These are phyloP conservation scores for Berkeleyomyces basicola DNA, from an alignment of 2,329 filamentous ascomycete genomes.

Conservation along the genomic window DNA sequence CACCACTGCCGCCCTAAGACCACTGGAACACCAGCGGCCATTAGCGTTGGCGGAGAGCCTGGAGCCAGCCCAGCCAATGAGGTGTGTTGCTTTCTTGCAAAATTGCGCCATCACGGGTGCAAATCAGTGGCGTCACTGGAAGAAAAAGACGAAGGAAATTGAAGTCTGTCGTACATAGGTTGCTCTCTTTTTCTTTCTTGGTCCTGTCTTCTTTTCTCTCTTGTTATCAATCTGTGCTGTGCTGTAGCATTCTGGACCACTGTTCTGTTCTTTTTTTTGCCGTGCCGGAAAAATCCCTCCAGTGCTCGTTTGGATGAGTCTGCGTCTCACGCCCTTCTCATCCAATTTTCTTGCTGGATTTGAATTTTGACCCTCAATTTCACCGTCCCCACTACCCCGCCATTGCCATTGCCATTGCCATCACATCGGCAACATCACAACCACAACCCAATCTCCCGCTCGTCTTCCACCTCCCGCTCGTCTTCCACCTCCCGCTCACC, in stretches of 20 bases:
- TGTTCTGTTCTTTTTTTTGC: neutral
- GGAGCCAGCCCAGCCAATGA: too few species aligned
- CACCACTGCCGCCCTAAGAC: neutral
- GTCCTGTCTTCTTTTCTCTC: neutral
- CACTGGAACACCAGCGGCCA: neutral
- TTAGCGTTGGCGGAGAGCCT: neutral
- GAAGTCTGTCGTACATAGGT: neutral
- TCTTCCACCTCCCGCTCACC: neutral
- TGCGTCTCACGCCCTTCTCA: neutral
- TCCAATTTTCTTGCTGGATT: neutral
- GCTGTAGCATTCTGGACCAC: neutral
- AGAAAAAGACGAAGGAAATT: neutral
- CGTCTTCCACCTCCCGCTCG: neutral
- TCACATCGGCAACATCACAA: neutral
- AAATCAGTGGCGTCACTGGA: conserved; percentile 5
- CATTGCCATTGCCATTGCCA: neutral
- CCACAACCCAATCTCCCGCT: neutral
- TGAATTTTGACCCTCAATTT: neutral
- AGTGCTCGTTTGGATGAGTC: neutral
- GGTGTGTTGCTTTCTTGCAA: neutral
- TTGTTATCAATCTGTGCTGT: conserved; percentile 10
- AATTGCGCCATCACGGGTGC: conserved; percentile 5
- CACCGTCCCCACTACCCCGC: conserved; percentile 7
- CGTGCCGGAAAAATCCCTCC: neutral
- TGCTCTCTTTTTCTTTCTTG: neutral